A percentile compares a stretch with the other conserved stretches of the same genome.
These are phyloP conservation scores for Hemisphaericaspora lyxosophila DNA, from an alignment of 1,139 yeast genomes.

Conservation along the genomic window DNA sequence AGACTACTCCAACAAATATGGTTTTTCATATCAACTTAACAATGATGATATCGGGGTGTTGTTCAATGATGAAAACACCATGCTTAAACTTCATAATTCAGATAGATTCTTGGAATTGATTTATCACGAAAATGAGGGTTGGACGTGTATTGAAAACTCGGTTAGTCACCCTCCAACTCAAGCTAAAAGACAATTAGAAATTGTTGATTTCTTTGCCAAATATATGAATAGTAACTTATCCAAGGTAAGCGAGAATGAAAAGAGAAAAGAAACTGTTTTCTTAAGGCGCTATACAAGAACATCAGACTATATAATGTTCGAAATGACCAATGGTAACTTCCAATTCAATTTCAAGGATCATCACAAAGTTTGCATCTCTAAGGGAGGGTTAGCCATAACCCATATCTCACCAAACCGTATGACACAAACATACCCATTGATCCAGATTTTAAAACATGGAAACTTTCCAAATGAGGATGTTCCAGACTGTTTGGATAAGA, in stretches of 20 bases:
- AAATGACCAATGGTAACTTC: constrained; percentile 85
- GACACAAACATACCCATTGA: constrained; percentile 67
- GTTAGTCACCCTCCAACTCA: constrained; percentile 57
- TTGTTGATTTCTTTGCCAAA: constrained; percentile 79
- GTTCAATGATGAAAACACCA: constrained; percentile 80
- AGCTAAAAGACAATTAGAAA: constrained; percentile 70
- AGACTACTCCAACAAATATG: constrained; percentile 93
- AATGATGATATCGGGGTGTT: constrained; percentile 91
- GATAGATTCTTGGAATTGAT: constrained; percentile 63
- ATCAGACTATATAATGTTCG: constrained; percentile 84
- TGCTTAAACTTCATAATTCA: constrained; percentile 65
- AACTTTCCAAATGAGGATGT: constrained; percentile 55
- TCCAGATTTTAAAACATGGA: constrained; percentile 59
- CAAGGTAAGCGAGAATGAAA: constrained; percentile 64
- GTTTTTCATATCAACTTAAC: constrained; percentile 88
- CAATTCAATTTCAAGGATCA: constrained; percentile 97
- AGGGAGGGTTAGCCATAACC: constrained; percentile 72
- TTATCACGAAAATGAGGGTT: constrained; percentile 63
- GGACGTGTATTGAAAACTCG: constrained; percentile 69
- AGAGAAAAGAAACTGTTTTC: constrained; percentile 63
- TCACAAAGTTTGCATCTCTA: constrained; percentile 79
- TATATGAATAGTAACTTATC: constrained; percentile 81
- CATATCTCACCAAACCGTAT: constrained; percentile 78
- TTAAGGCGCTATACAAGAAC: constrained; percentile 81
- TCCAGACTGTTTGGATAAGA: constrained; percentile 52